Evolutionary conservation across 73 alveolate species (phyloP).

Genomic region (Paramecium caudatum): DNA sequence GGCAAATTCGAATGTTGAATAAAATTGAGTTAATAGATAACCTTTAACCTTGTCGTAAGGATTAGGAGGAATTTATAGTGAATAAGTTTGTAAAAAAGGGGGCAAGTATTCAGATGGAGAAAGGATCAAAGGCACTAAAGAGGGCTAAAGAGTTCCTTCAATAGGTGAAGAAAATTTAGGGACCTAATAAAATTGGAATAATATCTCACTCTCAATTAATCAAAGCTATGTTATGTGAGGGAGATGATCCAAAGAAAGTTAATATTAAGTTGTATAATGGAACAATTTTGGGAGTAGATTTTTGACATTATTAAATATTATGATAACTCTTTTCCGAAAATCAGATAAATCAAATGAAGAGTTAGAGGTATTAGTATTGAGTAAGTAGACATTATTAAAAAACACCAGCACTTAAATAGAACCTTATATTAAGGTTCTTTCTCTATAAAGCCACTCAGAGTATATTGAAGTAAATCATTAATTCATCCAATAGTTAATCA

Average conservation of each 20-base stretch:
- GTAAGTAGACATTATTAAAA: background rate
- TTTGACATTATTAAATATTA: background rate
- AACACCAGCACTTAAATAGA: background rate
- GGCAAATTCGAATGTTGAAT: conserved; percentile 10
- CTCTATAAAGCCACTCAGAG: conserved; percentile 24
- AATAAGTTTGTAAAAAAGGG: conserved; percentile 33
- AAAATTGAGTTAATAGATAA: background rate
- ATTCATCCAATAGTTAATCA: background rate
- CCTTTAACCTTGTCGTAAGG: background rate
- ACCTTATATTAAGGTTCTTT: conserved; percentile 1
- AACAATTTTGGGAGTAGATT: background rate
- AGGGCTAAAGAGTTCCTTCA: background rate
- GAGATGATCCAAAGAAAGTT: background rate
- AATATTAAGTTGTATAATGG: background rate
- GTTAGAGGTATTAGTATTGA: background rate
- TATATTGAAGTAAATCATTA: conserved; percentile 16
- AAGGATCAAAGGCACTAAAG: background rate
- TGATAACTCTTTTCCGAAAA: too few relatives aligned
- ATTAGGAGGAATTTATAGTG: background rate
- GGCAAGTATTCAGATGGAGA: background rate
- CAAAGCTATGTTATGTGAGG: background rate
- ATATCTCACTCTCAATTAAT: conserved; percentile 47
- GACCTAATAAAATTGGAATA: background rate
- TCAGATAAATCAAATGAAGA: conserved; percentile 1
- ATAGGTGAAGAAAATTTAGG: background rate